Base-by-base conservation (phyloP, 805 yeast species). In the Sugiyamaella boreocaroliniensis region DNA sequence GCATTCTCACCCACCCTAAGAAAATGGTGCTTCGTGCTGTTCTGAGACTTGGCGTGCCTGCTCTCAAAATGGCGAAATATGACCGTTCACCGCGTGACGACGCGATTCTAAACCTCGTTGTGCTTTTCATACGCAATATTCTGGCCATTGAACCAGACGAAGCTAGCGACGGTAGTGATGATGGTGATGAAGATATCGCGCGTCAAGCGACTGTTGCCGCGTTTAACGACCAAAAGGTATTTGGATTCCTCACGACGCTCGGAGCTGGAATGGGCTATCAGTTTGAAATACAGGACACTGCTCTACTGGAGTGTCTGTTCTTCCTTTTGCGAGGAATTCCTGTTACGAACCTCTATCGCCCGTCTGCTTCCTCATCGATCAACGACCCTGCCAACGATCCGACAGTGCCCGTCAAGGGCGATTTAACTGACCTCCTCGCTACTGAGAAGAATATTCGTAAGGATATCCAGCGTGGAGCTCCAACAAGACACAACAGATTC, bases 401-500 rank as follows among this genome's bases (percentile, higher is more conserved):
- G 44, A 0, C 15, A 40, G 14, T 45, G 49, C 26, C 19, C 14
- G 47, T 34, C 9, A 41, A 32, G 12, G 51, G 48, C 37, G 60
- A 59, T 43, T 55, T 68, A 26, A 67, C 74, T 43, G 78, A 75
- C 18, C 64, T 87, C 7, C 70, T 89, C n/a, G 70, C 72, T 1
- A 76, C 76, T 50, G 97, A 92, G 62, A 73, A 76, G 18, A 74
- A 75, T 32, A 64, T 83, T 55, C 80, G 78, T 53, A 72, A 70
- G 42, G 63, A 67, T 34, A 75, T 81, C 47, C 71, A 73, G 29
- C 77, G 76, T 65, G 69, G 74, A 49, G 72, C 82, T 1, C 77
- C 86, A 1, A 76, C 88, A 0, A 76, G 99, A 46, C 99, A 92
- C 64, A 90, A 93, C 2, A 76, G 96, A 49, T 92, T 92, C 71